Evolutionary conservation across 2,329 filamentous ascomycete genomes (phyloP), one percentile per base, ranked within the genome.

Genomic region (Penicillium sp.): DNA sequence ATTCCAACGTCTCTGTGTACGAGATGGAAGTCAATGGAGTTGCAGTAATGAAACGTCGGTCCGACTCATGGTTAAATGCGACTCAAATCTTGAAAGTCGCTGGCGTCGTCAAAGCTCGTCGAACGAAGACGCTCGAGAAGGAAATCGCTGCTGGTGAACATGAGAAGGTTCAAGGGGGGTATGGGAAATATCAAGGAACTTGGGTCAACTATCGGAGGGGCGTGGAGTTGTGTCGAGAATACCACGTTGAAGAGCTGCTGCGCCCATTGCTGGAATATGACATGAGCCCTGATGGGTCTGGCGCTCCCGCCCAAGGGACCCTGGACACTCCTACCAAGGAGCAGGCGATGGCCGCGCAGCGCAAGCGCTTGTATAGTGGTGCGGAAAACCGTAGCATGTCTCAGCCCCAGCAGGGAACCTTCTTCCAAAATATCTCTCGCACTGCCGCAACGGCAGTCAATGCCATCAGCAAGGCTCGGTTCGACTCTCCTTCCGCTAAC

Each of bases 61-160:
- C 85, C 51, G 92, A 98, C 65, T 90, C 87, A 50, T 96, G 90
- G 86, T 75, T 98, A 50, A 98, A 98, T 68, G 92, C 92, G 35
- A 98, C 92, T 0, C 92, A 98, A 65, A 96, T 98, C 50, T 77
- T 98, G 49, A 98, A 98, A 61, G 89, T 96, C 23, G 92, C 92
- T 23, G 89, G 89, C 34, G 88, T 98, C 44, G 90, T 95, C 60
- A 98, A 98, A 69, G 92, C 90, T 43, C 93, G 95, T 68, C 84
- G 92, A 52, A 96, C 92, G 41, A 96, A 96, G 66, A 93, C 96
- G 6, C 74, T 98, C 35, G 92, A 98, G 63, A 96, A 96, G 67
- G 92, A 98, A 65, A 95, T 98, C 42, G 79, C 94, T 48, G 92
- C 85, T 0, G 92, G 92, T 56, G 86, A 95, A 59, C 90, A 98